A percentile compares a stretch with the other conserved stretches of the same genome.
Evolutionary conservation across 306 rosid species (phyloP).

Genomic region (Trichosanthes cucumerina): DNA sequence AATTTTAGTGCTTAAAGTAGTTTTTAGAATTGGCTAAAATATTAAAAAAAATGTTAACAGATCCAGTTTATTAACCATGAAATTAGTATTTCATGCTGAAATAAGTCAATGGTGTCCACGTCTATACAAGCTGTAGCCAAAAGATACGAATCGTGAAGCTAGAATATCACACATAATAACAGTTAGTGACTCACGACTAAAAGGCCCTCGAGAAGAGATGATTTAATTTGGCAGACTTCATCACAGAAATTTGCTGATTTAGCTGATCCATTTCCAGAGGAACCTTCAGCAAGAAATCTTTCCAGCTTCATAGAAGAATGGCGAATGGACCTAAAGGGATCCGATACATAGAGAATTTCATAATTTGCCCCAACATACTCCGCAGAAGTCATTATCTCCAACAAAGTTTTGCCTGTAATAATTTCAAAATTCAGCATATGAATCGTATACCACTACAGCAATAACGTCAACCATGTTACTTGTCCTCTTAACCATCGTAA

Average conservation of each 20-base stretch:
- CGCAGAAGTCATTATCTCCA: constrained; percentile 49
- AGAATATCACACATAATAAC: neutral
- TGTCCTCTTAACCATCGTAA: neutral
- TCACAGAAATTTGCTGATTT: constrained; percentile 52
- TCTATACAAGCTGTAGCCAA: neutral
- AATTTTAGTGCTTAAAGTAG: neutral
- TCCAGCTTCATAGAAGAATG: constrained; percentile 58
- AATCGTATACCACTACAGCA: neutral
- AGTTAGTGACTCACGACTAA: constrained; percentile 56
- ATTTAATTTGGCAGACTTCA: constrained; percentile 70
- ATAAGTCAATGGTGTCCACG: neutral
- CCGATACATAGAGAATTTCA: constrained; percentile 78
- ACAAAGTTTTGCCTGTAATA: constrained; percentile 49
- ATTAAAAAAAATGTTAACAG: neutral
- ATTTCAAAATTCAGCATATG: neutral
- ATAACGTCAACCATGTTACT: neutral
- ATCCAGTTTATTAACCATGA: neutral
- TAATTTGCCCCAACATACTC: constrained; percentile 76
- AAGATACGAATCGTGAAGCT: neutral
- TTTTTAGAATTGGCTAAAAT: neutral
- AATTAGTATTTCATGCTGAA: neutral
- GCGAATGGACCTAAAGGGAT: constrained; percentile 43
- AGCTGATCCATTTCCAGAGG: constrained; percentile 42
- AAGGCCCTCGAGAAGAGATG: constrained; percentile 91
- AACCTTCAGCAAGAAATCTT: constrained; percentile 69